Percentiles rank a stretch among this genome's conserved stretches.
These are phyloP conservation scores for Candida peoriensis DNA, from an alignment of 805 yeast genomes.

Conservation along the genomic window DNA sequence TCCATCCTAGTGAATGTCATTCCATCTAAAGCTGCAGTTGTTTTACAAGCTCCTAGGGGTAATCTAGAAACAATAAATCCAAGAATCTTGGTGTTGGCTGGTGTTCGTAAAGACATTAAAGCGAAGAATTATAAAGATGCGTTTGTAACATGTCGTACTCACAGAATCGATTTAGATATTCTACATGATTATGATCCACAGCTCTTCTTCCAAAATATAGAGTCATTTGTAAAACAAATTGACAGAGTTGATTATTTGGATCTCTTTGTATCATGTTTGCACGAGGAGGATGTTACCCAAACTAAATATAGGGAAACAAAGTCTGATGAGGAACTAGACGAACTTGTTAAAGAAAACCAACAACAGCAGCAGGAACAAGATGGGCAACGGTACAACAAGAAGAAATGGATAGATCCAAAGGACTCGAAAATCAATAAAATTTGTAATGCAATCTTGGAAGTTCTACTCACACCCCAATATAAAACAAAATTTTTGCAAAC, in stretches of 20 bases:
- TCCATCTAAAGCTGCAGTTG: constrained; percentile 78
- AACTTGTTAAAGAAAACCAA: constrained; percentile 25
- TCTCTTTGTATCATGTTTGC: constrained; percentile 78
- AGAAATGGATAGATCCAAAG: constrained; percentile 31
- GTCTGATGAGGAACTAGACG: constrained; percentile 26
- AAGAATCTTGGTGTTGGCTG: constrained; percentile 82
- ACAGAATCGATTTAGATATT: constrained; percentile 86
- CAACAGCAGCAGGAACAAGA: constrained; percentile 34
- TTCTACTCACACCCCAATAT: constrained; percentile 46
- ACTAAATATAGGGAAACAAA: constrained; percentile 80
- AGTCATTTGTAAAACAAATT: constrained; percentile 64
- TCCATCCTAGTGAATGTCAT: constrained; percentile 76
- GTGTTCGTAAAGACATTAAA: constrained; percentile 67
- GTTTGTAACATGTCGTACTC: constrained; percentile 78
- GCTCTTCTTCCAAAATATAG: constrained; percentile 58
- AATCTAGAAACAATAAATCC: constrained; percentile 93
- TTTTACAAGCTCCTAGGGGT: constrained; percentile 93
- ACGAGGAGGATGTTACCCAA: constrained; percentile 77
- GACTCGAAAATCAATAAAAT: constrained; percentile 67
- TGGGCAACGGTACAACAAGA: constrained; percentile 26
- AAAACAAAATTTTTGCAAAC: constrained; percentile 63
- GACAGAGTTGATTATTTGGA: constrained; percentile 74
- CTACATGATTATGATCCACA: constrained; percentile 83
- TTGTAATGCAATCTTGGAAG: constrained; percentile 63
- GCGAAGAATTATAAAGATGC: constrained; percentile 62